Evolutionary conservation across 2,329 filamentous ascomycete genomes (phyloP).

Genomic region (Trichoderma polysporum): DNA sequence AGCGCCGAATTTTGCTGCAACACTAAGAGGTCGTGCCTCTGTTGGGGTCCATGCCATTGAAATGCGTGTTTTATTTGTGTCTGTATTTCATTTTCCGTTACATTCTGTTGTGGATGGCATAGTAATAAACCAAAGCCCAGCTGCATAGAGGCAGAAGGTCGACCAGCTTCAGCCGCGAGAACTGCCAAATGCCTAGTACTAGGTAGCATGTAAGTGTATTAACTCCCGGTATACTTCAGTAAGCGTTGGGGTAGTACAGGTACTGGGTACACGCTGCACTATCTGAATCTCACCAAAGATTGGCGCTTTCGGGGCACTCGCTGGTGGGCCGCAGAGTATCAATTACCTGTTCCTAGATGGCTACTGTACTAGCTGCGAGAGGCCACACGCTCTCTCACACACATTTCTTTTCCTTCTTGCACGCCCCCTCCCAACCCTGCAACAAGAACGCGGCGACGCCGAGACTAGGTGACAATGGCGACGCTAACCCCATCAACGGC

Average conservation of each 20-base stretch:
- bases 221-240: too few relatives aligned
- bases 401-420: neutral
- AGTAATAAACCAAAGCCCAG: neutral
- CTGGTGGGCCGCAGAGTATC: neutral
- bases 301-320: neutral
- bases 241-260: neutral
- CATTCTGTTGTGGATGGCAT: too few relatives aligned
- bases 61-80: neutral
- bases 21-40: neutral
- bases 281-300: neutral
- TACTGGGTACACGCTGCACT: neutral
- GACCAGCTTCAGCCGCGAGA: neutral
- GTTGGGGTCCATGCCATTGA: neutral
- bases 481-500: conserved; percentile 18
- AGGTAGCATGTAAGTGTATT: too few relatives aligned
- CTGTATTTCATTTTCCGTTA: neutral
- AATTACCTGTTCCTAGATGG: neutral
- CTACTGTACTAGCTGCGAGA: neutral
- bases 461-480: conserved; percentile 20
- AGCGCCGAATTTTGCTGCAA: neutral
- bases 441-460: conserved; percentile 18
- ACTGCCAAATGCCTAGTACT: neutral
- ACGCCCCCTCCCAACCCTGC: conserved; percentile 12
- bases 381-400: neutral
- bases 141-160: neutral